Percentiles rank a stretch among this genome's conserved stretches.
Evolutionary conservation across 345 rosid genomes (phyloP).

Genomic region (Pugionium dolabratum): DNA sequence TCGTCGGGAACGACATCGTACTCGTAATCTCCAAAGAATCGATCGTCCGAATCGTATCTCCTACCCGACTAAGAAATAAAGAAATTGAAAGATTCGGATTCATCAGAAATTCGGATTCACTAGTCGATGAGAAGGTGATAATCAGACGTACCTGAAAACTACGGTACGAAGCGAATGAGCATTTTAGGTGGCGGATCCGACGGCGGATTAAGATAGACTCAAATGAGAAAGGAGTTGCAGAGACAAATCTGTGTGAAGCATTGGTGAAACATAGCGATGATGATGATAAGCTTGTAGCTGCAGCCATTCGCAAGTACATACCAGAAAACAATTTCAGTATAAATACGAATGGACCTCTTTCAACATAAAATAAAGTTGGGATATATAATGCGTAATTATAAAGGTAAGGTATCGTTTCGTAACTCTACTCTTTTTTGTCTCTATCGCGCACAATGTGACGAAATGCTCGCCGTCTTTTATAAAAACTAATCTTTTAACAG

Average conservation of each 20-base stretch:
- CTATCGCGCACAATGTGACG: not conserved
- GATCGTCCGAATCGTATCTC: conserved; percentile 42
- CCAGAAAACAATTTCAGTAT: conserved; percentile 5
- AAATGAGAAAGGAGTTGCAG: conserved; percentile 18
- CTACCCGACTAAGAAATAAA: conserved; percentile 47
- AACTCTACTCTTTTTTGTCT: not conserved
- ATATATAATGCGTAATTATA: fast-evolving
- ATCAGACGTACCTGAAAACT: too few relatives aligned
- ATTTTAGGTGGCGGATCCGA: conserved; percentile 23
- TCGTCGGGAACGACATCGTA: conserved; percentile 34
- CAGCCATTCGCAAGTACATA: conserved; percentile 33
- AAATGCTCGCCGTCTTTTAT: conserved; percentile 12
- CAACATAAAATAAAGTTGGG: not conserved
- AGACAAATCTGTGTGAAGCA: conserved; percentile 13
- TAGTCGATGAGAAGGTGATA: too few relatives aligned
- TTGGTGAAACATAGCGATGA: conserved; percentile 10
- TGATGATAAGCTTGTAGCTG: conserved; percentile 42
- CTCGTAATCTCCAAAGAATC: conserved; percentile 46
- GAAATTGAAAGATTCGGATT: too few relatives aligned
- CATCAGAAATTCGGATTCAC: too few relatives aligned
- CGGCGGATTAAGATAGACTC: conserved; percentile 7
- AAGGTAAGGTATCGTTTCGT: not conserved
- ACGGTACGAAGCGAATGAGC: conserved; percentile 5
- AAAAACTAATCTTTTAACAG: conserved; percentile 17
- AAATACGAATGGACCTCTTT: conserved; percentile 1